Base-by-base conservation (phyloP, 2,329 filamentous ascomycete genomes). In the Pyrenochaeta sp. region DNA sequence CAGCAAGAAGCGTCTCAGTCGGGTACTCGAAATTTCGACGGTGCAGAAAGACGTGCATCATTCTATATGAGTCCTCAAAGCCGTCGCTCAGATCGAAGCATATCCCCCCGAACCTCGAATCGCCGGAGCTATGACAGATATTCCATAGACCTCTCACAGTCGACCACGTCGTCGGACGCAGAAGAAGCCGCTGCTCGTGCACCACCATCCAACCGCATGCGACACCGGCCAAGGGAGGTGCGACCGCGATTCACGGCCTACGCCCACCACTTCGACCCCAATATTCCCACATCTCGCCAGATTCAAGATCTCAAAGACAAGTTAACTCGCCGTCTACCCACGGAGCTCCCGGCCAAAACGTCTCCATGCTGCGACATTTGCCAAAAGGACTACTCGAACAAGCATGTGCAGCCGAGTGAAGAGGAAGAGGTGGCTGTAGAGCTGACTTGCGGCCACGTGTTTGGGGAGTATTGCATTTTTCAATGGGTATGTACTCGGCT, bases 401-500 rank as follows among this genome's bases (percentile, higher is more conserved):
- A 46, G 18, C 43, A 55, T 34, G 63, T 67, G 10, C 11, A 57
- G 17, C 60, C 67, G 3, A 53, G 48, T 3, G 68, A 70, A 32
- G 61, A 68, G 2, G 54, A 61, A 15, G 68, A 71, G 35, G 49
- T 68, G 21, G 67, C 67, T 2, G 46, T 70, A n/a, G 55, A 65
- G 37, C 58, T 71, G 3, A 48, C 66, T 5, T 71, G 68, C 44
- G 67, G 67, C 20, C 68, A 71, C 30, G 35, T 48, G 4, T 71
- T 71, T 49, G 68, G 68, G 3, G 67, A 71, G 35, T 62, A 58
- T 17, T 71, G 68, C 53, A 62, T 71, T 30, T 55, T 60, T 30
- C 60, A 62, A 46, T 71, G 68, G 65, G 63, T 63, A 51, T 30
- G 53, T 48, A 24, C 14, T 9, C 28, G 11, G 9, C 11, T 15